Evolutionary conservation across 331 rosid species (phyloP).

Genomic region (Erythrophleum ivorense): DNA sequence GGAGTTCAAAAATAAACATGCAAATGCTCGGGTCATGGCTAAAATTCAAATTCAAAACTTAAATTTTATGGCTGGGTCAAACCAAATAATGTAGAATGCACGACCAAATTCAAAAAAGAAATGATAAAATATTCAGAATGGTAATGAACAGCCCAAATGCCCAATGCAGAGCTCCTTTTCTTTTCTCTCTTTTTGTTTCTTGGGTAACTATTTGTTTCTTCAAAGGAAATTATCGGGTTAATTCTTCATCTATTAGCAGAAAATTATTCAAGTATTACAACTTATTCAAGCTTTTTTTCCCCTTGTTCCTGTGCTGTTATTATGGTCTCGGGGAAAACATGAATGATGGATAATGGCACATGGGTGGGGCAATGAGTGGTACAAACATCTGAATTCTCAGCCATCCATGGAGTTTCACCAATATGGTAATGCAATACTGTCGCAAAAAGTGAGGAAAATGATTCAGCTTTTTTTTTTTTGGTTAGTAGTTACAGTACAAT

Average conservation of each 20-base stretch:
- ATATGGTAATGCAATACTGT: constrained; percentile 47
- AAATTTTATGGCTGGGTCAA: constrained; percentile 10
- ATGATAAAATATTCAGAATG: background rate
- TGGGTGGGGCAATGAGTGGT: constrained; percentile 51
- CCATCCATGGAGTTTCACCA: constrained; percentile 37
- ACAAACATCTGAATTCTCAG: constrained; percentile 37
- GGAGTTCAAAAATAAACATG: constrained; percentile 40
- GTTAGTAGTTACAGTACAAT: constrained; percentile 35
- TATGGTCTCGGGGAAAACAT: constrained; percentile 6
- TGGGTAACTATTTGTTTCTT: background rate
- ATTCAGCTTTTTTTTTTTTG: constrained; percentile 48
- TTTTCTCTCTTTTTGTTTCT: background rate
- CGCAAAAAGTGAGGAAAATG: constrained; percentile 55
- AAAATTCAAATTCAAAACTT: constrained; percentile 34
- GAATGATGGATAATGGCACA: constrained; percentile 42
- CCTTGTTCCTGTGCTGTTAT: background rate
- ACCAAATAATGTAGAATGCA: background rate
- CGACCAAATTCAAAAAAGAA: background rate
- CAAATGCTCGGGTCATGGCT: constrained; percentile 11
- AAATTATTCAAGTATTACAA: background rate
- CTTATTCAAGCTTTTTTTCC: background rate
- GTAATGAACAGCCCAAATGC: background rate
- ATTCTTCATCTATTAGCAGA: constrained; percentile 6
- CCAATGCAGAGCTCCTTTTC: background rate
- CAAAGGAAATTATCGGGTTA: background rate